Evolutionary conservation across 2,329 filamentous ascomycete genomes (phyloP).

Genomic region (Aspergillus sp.): DNA sequence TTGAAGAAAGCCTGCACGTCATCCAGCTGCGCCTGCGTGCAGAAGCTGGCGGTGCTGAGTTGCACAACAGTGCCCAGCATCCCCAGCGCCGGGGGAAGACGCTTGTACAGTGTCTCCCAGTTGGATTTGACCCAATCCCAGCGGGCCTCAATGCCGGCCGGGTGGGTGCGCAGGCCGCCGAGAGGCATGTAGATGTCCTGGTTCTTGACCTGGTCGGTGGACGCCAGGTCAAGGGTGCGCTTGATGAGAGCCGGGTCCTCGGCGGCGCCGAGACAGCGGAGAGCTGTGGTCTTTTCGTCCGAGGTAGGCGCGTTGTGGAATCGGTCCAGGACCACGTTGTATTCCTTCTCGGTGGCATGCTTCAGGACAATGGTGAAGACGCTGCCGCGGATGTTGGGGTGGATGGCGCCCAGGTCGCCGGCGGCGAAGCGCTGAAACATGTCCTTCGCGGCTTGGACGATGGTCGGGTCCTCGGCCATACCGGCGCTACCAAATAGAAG

Average conservation of each 20-base stretch:
- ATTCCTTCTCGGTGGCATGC: slow-evolving; percentile 79
- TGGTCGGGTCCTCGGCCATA: slow-evolving; percentile 64
- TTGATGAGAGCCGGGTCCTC: slow-evolving; percentile 71
- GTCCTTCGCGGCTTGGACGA: slow-evolving; percentile 71
- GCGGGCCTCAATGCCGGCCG: slow-evolving; percentile 67
- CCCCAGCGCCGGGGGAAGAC: slow-evolving; percentile 73
- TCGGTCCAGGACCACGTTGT: slow-evolving; percentile 65
- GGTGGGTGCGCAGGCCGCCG: slow-evolving; percentile 64
- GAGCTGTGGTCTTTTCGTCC: slow-evolving; percentile 85
- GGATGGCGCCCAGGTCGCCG: slow-evolving; percentile 72
- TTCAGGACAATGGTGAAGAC: slow-evolving; percentile 79
- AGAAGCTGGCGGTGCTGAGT: slow-evolving; percentile 74
- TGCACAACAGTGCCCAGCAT: slow-evolving; percentile 79
- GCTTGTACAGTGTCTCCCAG: slow-evolving; percentile 75
- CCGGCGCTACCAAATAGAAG: slow-evolving; percentile 82
- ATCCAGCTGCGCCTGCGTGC: slow-evolving; percentile 62
- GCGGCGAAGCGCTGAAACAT: slow-evolving; percentile 80
- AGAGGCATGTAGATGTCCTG: slow-evolving; percentile 91
- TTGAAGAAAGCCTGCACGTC: slow-evolving; percentile 74
- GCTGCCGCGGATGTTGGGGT: slow-evolving; percentile 80
- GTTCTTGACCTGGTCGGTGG: slow-evolving; percentile 76
- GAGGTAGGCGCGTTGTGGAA: slow-evolving; percentile 66
- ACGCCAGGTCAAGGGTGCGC: slow-evolving; percentile 64
- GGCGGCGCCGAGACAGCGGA: slow-evolving; percentile 72
- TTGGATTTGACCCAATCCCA: slow-evolving; percentile 78